Evolutionary conservation across 129 eudicot genomes (phyloP).

Genomic region (Flaveria sonorensis): DNA sequence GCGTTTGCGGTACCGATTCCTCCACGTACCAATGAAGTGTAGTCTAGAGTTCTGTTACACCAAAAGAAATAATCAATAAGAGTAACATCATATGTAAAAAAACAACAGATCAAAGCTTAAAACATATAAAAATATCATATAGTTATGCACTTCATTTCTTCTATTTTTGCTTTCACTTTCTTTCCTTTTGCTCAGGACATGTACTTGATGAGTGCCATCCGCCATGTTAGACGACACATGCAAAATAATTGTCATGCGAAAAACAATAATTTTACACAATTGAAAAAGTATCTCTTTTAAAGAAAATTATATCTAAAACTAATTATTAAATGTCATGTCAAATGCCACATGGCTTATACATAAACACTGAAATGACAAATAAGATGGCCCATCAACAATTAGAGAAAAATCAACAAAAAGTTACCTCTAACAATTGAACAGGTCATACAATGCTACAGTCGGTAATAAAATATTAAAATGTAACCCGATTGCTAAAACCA

Average conservation of each 20-base stretch:
- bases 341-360: background rate
- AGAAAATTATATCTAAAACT: background rate
- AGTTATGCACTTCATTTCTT: constrained; percentile 3
- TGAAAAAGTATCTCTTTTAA: background rate
- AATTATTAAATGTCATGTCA: background rate
- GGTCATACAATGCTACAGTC: background rate
- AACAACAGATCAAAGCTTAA: background rate
- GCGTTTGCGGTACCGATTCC: constrained; percentile 86
- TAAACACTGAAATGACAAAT: background rate
- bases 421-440: background rate
- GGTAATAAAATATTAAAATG: background rate
- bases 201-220: background rate
- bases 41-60: constrained; percentile 80
- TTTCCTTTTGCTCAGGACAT: background rate
- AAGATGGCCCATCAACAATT: background rate
- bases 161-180: constrained; percentile 3
- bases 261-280: background rate
- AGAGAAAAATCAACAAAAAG: background rate
- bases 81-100: constrained; percentile 9
- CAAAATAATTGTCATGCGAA: background rate
- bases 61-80: constrained; percentile 5
- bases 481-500: background rate
- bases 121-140: background rate
- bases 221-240: background rate
- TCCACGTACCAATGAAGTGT: constrained; percentile 98